Evolutionary conservation across 352 stramenopile genomes (phyloP), one percentile per base, ranked within the genome.

Genomic region (Phytophthora sansomeana): DNA sequence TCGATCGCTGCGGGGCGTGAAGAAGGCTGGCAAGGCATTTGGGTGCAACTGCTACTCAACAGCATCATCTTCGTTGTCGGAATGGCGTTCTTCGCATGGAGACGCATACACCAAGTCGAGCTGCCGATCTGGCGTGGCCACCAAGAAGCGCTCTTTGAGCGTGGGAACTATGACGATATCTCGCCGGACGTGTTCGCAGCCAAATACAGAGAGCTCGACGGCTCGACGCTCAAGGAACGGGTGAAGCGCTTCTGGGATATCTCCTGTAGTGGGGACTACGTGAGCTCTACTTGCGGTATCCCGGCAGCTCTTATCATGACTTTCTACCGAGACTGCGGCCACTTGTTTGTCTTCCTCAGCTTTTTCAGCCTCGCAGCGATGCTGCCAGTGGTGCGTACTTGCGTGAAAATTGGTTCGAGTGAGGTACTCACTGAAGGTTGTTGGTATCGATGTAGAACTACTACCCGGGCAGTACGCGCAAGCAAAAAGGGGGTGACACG

Each of bases 301-400:
- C 81, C 86, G 0, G 84, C 87, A 7, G 85, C 86, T 10, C 67
- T 95, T 17, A 74, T 81, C 33, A 57, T 91, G 67, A 73, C 82
- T 16, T 91, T 93, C 53, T 85, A 91, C 49, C 32, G 68, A 21
- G 87, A 95, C 46, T 83, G 84, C 0, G 87, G 65, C 0, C 85
- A 89, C 26, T 61, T 93, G 5, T 92, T 90, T 30, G 59, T 75
- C 0, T 52, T 91, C 35, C 59, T 95, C 3, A 85, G 75, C 36
- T 69, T 95, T 47, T 87, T 93, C 41, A 92, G 83, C 35, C 51
- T 93, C 19, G 78, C 69, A 9, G 77, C 76, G n/a, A 79, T 95
- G 63, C 63, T 95, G 3, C 87, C 87, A 51, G 83, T 95, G 67
- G 86, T 95, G 47, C 16, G 82, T 83, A 42, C 4, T 41, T 28